These are phyloP conservation scores for Huntiella savannae DNA, from an alignment of 2,329 filamentous ascomycete species.

Conservation along the genomic window DNA sequence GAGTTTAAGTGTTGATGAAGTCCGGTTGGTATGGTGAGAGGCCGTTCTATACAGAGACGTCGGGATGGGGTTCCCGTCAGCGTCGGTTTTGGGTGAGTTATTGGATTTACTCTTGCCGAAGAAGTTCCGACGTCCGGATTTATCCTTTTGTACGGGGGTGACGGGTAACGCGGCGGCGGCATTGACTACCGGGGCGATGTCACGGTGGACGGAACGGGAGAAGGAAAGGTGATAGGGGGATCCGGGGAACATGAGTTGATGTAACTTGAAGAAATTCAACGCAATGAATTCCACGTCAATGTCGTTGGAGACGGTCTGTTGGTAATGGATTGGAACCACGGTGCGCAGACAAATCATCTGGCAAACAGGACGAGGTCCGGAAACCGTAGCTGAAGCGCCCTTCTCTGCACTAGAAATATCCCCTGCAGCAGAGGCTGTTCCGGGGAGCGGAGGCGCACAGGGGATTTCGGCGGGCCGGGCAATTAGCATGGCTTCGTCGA, in stretches of 20 bases:
- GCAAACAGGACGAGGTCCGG: slow-evolving; percentile 5
- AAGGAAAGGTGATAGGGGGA: slow-evolving; percentile 39
- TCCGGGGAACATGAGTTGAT: slow-evolving; percentile 41
- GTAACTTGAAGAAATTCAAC: slow-evolving; percentile 44
- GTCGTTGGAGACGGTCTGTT: slow-evolving; percentile 21
- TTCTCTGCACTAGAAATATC: neutral
- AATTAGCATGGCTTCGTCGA: slow-evolving; percentile 27
- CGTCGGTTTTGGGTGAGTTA: neutral
- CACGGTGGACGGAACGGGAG: slow-evolving; percentile 38
- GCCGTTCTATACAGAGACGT: slow-evolving; percentile 12
- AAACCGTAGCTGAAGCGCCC: neutral
- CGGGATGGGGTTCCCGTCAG: slow-evolving; percentile 17
- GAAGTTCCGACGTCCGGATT: neutral
- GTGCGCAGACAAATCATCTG: slow-evolving; percentile 36
- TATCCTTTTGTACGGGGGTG: slow-evolving; percentile 3
- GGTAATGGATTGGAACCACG: slow-evolving; percentile 41
- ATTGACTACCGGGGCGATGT: slow-evolving; percentile 33
- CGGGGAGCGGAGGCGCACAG: slow-evolving; percentile 14
- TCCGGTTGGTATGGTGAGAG: slow-evolving; percentile 15
- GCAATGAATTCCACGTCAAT: slow-evolving; percentile 39
- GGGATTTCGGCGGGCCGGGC: slow-evolving; percentile 25
- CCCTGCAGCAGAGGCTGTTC: neutral
- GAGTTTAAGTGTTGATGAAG: slow-evolving; percentile 19
- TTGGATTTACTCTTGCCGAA: neutral
- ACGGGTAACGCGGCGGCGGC: slow-evolving; percentile 6